phyloP scores from a whole-genome alignment of 495 filamentous ascomycete species.

The Xylaria acuta region DNA sequence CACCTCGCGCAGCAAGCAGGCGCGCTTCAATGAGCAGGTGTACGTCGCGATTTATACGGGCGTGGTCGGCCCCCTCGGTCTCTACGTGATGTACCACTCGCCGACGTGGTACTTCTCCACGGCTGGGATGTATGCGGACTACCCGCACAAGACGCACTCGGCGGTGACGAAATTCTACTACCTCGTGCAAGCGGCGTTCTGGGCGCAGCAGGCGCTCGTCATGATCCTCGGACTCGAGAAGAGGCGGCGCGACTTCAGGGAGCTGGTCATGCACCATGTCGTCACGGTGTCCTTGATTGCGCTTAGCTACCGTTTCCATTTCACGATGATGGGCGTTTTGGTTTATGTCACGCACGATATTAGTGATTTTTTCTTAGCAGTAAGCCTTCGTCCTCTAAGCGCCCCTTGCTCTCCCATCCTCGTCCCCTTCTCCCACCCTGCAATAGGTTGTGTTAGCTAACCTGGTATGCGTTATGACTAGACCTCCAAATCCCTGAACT shows the following conservation, averaged over 20 bases:
- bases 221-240: constrained; percentile 88
- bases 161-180: constrained; percentile 93
- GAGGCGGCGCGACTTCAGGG: constrained; percentile 92
- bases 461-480: constrained; percentile 39
- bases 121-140: constrained; percentile 83
- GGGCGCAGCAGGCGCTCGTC: constrained; percentile 94
- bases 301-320: constrained; percentile 93
- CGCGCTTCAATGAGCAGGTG: constrained; percentile 93
- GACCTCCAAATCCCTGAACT: constrained; percentile 93
- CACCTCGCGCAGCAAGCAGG: constrained; percentile 73
- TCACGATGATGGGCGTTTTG: constrained; percentile 92
- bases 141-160: constrained; percentile 84
- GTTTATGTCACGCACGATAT: constrained; percentile 97
- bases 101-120: constrained; percentile 98
- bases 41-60: constrained; percentile 93
- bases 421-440: neutral
- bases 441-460: neutral
- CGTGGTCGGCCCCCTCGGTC: constrained; percentile 79
- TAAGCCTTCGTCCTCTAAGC: constrained; percentile 51
- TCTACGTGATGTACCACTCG: constrained; percentile 88
- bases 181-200: constrained; percentile 91
- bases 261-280: constrained; percentile 90
- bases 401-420: neutral
- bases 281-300: constrained; percentile 84
- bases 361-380: constrained; percentile 93